Evolutionary conservation across 768 basidiomycete species (phyloP).

Genomic region (Boletus tomentosulus): DNA sequence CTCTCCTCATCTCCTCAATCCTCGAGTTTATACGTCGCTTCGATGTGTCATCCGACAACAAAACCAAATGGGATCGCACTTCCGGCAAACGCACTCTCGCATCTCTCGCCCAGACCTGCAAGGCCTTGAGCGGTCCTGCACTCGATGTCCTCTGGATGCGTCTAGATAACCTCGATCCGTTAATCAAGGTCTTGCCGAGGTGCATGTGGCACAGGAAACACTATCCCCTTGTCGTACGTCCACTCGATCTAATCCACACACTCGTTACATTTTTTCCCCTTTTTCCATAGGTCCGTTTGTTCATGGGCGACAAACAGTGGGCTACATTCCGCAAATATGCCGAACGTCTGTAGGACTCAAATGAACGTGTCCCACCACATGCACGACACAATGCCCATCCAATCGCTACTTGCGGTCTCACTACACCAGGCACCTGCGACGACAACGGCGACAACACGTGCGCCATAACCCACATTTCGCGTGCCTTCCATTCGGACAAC

Average conservation of each 20-base stretch:
- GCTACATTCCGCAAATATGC: slow-evolving; percentile 22
- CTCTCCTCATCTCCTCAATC: slow-evolving; percentile 21
- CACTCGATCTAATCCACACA: not conserved
- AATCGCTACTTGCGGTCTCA: too few relatives aligned
- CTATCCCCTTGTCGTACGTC: slow-evolving; percentile 19
- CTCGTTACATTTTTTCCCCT: not conserved
- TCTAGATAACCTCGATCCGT: slow-evolving; percentile 25
- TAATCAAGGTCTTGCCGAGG: slow-evolving; percentile 23
- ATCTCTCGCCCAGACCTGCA: slow-evolving; percentile 26
- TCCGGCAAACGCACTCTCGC: slow-evolving; percentile 23
- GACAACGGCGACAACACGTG: too few relatives aligned
- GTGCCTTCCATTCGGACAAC: too few relatives aligned
- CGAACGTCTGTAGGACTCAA: too few relatives aligned
- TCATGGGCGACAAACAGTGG: slow-evolving; percentile 29
- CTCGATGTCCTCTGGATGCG: slow-evolving; percentile 29
- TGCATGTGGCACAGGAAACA: slow-evolving; percentile 25
- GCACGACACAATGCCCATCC: too few relatives aligned
- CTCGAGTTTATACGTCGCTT: slow-evolving; percentile 18
- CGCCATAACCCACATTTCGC: too few relatives aligned
- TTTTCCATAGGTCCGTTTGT: slow-evolving; percentile 16
- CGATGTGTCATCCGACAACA: slow-evolving; percentile 19
- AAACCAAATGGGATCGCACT: slow-evolving; percentile 9
- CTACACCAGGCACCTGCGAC: too few relatives aligned
- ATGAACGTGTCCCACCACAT: too few relatives aligned
- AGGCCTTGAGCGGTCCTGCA: slow-evolving; percentile 16